phyloP scores from a whole-genome alignment of 129 eudicot species.

The Chrysanthemum makinoi region DNA sequence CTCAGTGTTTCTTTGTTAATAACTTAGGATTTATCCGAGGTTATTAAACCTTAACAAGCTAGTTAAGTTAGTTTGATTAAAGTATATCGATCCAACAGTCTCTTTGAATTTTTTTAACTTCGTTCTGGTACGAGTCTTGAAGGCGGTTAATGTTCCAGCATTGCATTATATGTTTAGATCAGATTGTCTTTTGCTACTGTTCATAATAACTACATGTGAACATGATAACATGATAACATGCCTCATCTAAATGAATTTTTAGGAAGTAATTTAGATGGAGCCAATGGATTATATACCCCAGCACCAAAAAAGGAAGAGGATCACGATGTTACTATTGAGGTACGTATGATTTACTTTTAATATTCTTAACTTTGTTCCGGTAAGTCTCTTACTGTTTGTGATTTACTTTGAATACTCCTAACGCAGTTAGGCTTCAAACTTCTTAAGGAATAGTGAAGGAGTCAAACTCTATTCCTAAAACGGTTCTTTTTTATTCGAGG shows the following conservation, averaged over 20 bases:
- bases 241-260: slow-evolving; percentile 96
- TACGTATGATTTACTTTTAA: slow-evolving; percentile 10
- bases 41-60: no score
- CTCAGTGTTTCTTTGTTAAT: no score
- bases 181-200: slow-evolving; percentile 15
- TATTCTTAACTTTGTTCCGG: background rate
- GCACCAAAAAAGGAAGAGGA: slow-evolving; percentile 44
- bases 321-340: slow-evolving; percentile 84
- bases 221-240: slow-evolving; percentile 27
- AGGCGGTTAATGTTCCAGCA: slow-evolving; percentile 57
- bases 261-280: slow-evolving; percentile 90
- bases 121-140: slow-evolving; percentile 70
- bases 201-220: slow-evolving; percentile 5
- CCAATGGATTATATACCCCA: slow-evolving; percentile 82
- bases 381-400: background rate
- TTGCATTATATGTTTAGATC: slow-evolving; percentile 52
- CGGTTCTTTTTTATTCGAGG: no score
- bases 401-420: no score
- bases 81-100: no score
- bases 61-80: no score
- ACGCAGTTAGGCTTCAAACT: no score
- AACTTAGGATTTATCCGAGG: no score
- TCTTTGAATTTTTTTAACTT: slow-evolving; percentile 72
- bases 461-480: no score
- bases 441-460: no score